Conservation (phyloP, 495 filamentous ascomycete genomes). For the Penicillium salamii region DNA sequence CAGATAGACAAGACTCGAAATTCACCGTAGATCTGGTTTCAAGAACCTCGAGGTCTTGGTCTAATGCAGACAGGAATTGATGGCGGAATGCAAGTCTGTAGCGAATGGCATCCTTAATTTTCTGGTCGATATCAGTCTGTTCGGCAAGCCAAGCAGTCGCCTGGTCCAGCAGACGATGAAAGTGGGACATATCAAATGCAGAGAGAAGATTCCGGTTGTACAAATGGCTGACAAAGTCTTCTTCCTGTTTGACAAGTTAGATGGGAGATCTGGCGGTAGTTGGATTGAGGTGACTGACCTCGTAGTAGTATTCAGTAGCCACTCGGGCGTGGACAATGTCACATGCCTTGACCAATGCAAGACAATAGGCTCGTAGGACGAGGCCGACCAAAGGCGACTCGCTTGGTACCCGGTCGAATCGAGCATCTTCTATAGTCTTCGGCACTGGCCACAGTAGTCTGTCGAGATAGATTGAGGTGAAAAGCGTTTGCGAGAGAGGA, state of each 20-base stretch:
- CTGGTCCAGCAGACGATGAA: slow-evolving; percentile 57
- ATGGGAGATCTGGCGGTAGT: background rate
- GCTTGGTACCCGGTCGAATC: slow-evolving; percentile 52
- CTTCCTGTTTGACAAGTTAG: slow-evolving; percentile 58
- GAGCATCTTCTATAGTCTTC: slow-evolving; percentile 62
- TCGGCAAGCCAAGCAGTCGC: slow-evolving; percentile 55
- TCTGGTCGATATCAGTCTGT: slow-evolving; percentile 43
- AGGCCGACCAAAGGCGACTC: slow-evolving; percentile 54
- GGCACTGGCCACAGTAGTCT: slow-evolving; percentile 72
- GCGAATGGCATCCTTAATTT: slow-evolving; percentile 57
- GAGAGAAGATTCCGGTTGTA: slow-evolving; percentile 78
- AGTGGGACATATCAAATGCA: slow-evolving; percentile 52
- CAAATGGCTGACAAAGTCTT: slow-evolving; percentile 90
- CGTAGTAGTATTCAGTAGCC: slow-evolving; percentile 77
- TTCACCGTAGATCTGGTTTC: slow-evolving; percentile 34
- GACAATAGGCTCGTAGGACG: slow-evolving; percentile 80
- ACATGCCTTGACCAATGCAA: slow-evolving; percentile 80
- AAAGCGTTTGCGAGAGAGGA: slow-evolving; percentile 88
- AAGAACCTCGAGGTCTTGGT: slow-evolving; percentile 42
- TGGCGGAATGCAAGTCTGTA: slow-evolving; percentile 62
- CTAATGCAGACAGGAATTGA: slow-evolving; percentile 55
- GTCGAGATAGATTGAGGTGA: slow-evolving; percentile 93
- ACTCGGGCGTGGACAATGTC: slow-evolving; percentile 73
- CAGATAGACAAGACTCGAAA: slow-evolving; percentile 43
- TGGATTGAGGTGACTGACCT: slow-evolving; percentile 53